Evolutionary conservation across 192 early-diverging fungal species (phyloP).

Genomic region (Mortierella hygrophila): DNA sequence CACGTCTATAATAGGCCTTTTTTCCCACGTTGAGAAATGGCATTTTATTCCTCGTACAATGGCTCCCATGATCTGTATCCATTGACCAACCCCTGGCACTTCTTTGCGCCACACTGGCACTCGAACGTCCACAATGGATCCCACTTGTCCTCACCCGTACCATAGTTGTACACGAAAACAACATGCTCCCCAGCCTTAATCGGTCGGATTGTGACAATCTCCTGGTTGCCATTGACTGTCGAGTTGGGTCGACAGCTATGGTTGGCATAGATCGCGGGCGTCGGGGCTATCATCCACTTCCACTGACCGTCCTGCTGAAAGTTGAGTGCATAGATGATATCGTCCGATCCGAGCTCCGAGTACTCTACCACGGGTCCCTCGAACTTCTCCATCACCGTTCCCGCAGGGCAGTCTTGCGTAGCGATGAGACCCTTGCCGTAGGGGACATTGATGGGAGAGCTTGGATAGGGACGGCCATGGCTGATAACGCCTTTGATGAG

Average conservation of each 20-base stretch:
- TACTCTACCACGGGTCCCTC: constrained; percentile 20
- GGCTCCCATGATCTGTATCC: constrained; percentile 18
- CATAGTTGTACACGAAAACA: constrained; percentile 3
- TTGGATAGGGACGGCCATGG: constrained; percentile 9
- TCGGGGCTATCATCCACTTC: constrained; percentile 18
- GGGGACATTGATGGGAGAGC: background rate
- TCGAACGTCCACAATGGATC: constrained; percentile 26
- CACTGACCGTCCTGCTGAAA: background rate
- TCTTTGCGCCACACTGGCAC: constrained; percentile 20
- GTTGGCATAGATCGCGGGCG: constrained; percentile 21
- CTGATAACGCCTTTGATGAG: background rate
- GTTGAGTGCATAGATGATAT: background rate
- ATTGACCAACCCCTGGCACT: constrained; percentile 12
- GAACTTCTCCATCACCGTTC: constrained; percentile 19
- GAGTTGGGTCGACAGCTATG: constrained; percentile 13
- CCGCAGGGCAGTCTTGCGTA: constrained; percentile 11
- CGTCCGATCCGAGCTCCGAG: constrained; percentile 14
- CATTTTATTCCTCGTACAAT: background rate
- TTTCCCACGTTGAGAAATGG: background rate
- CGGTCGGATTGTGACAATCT: constrained; percentile 18
- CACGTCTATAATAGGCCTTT: too few relatives aligned
- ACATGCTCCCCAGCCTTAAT: constrained; percentile 12
- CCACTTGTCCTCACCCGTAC: constrained; percentile 8
- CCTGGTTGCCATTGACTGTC: background rate
- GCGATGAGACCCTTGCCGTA: constrained; percentile 11